Evolutionary conservation across 2,329 filamentous ascomycete species (phyloP).

Genomic region (Diaporthe sp.): DNA sequence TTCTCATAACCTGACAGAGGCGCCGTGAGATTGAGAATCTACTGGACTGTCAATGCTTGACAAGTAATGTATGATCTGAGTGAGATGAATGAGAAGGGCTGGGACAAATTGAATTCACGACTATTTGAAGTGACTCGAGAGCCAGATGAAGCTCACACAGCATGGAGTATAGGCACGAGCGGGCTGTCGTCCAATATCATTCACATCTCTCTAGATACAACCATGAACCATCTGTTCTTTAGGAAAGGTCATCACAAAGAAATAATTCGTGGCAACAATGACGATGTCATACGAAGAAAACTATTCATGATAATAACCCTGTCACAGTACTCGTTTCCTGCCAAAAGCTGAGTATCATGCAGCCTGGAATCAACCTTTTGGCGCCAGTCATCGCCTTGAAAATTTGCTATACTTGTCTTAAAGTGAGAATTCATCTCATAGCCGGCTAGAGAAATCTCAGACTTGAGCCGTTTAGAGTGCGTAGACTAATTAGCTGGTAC

Average conservation of each 20-base stretch:
- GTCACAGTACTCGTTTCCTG: too few species aligned
- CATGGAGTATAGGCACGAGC: rapidly evolving
- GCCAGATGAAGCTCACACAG: neutral
- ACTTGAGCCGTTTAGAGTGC: neutral
- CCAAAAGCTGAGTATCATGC: too few species aligned
- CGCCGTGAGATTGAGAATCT: neutral
- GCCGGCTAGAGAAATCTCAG: too few species aligned
- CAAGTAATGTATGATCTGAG: neutral
- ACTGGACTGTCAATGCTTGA: neutral
- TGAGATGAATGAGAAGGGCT: neutral
- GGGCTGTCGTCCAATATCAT: neutral
- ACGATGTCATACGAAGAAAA: too few species aligned
- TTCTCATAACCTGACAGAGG: neutral
- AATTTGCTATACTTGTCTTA: too few species aligned
- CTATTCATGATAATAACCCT: too few species aligned
- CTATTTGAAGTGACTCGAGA: neutral
- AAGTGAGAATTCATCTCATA: too few species aligned
- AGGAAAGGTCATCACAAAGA: neutral
- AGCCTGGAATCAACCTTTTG: too few species aligned
- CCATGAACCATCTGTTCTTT: neutral
- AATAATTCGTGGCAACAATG: neutral
- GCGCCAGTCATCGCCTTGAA: too few species aligned
- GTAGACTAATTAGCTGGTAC: neutral
- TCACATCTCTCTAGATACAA: neutral
- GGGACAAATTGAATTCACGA: neutral